Conservation (phyloP, 192 early-diverging fungal genomes). For the Funneliformis mosseae region DNA sequence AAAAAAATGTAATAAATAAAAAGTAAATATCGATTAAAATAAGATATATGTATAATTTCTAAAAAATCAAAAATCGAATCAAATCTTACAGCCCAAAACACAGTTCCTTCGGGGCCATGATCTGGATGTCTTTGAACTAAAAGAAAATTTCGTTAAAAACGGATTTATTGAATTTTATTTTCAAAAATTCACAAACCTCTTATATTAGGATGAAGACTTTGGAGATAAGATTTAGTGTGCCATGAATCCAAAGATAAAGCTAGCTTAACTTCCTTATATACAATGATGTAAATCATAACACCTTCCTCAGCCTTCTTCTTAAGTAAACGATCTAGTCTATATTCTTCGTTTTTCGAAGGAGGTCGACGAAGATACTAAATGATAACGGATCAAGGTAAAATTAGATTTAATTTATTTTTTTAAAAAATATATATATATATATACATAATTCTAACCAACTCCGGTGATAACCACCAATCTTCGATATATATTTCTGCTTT, state of each 20-base stretch:
- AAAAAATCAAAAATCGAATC: neutral
- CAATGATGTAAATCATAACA: slow-evolving; percentile 78
- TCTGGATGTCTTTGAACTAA: slow-evolving; percentile 84
- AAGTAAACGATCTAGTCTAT: slow-evolving; percentile 71
- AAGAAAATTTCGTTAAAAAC: neutral
- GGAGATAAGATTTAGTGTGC: slow-evolving; percentile 72
- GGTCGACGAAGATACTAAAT: slow-evolving; percentile 67
- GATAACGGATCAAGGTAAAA: neutral
- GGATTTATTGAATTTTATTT: too few relatives aligned
- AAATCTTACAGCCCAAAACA: slow-evolving; percentile 75
- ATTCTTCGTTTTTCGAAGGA: slow-evolving; percentile 70
- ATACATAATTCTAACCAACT: slow-evolving; percentile 48
- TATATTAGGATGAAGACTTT: slow-evolving; percentile 74
- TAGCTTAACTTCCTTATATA: slow-evolving; percentile 80
- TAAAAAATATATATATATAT: neutral
- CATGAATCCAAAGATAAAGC: slow-evolving; percentile 70
- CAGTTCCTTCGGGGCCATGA: slow-evolving; percentile 66
- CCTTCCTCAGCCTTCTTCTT: slow-evolving; percentile 81
- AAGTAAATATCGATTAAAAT: neutral
- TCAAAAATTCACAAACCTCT: slow-evolving; percentile 42
- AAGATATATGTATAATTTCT: neutral
- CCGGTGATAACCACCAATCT: slow-evolving; percentile 89
- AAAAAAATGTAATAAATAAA: neutral
- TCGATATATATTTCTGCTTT: slow-evolving; percentile 69
- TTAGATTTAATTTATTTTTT: neutral